These are phyloP conservation scores for Silene coronaria DNA, from an alignment of 179 eudicot species.

Conservation along the genomic window DNA sequence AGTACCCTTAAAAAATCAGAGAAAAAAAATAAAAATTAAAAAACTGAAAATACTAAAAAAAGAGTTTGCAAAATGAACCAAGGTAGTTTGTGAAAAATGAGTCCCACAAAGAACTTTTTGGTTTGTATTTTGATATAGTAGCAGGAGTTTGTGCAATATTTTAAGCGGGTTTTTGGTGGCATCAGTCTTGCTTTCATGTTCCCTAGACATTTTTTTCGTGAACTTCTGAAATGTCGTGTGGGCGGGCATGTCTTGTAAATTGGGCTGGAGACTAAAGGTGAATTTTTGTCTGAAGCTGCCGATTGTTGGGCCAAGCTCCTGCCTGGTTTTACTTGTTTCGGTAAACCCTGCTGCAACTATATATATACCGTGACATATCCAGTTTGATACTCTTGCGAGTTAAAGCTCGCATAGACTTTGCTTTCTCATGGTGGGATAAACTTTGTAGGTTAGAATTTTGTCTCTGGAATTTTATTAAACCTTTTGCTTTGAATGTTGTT, in stretches of 20 bases:
- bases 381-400: slow-evolving; percentile 19
- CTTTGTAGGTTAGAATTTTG: slow-evolving; percentile 21
- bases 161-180: slow-evolving; percentile 14
- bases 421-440: slow-evolving; percentile 9
- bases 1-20: neutral
- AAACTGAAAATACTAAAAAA: slow-evolving; percentile 1
- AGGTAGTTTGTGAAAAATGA: slow-evolving; percentile 8
- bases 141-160: slow-evolving; percentile 18
- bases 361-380: slow-evolving; percentile 10
- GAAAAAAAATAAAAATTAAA: neutral
- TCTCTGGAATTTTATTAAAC: slow-evolving; percentile 3
- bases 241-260: slow-evolving; percentile 14
- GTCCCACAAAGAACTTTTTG: slow-evolving; percentile 6
- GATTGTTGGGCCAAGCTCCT: slow-evolving; percentile 11
- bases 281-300: slow-evolving; percentile 22
- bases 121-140: slow-evolving; percentile 17
- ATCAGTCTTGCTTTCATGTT: slow-evolving; percentile 19
- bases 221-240: slow-evolving; percentile 15
- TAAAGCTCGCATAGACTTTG: neutral
- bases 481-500: slow-evolving; percentile 13
- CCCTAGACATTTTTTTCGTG: slow-evolving; percentile 20
- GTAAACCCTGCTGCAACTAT: slow-evolving; percentile 1
- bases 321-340: slow-evolving; percentile 9
- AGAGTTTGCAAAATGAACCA: slow-evolving; percentile 6
- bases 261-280: slow-evolving; percentile 11